Evolutionary conservation across 176 grass and related monocot genomes (phyloP), one percentile per base, ranked within the genome.

Genomic region (Musa troglodytarum): DNA sequence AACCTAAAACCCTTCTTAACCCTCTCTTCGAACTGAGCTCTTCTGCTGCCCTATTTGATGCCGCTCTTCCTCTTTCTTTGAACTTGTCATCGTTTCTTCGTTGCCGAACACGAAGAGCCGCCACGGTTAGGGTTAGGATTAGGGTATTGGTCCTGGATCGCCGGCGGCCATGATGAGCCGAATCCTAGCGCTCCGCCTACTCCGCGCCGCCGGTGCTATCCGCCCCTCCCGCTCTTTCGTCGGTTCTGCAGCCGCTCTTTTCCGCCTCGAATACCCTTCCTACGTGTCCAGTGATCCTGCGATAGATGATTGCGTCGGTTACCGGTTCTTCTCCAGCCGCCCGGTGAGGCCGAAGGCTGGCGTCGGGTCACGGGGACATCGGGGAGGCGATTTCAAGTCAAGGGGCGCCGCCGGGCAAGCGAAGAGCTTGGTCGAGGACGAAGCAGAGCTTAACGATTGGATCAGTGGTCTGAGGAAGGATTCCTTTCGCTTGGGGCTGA

Each of bases 401-500:
- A 70, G 68, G 59, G 74, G 68, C 52, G 54, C 54, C 3, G 77
- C 20, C 8, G 72, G 81, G 19, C 86, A 92, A 62, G 72, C 78
- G 49, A 90, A 83, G 80, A 93, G 90, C 84, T 83, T 93, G 54
- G 80, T 89, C 53, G 94, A 93, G 8, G 94, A 93, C 76, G 94
- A 98, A 76, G 94, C 87, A 13, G 90, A 98, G 53, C 90, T 98
- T 50, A 93, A 86, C 75, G 90, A 98, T 74, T 91, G 88, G 94
- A 50, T 98, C 64, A 81, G 88, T 25, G 90, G 93, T 75, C 78
- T 98, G 49, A 89, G 88, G 80, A 87, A 77, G 28, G 88, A 91
- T 70, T 91, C 84, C 22, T 84, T 87, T 74, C 72, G 53, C 72
- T 3, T 34, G 72, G 22, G 72, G 14, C 13, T 58, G 52, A 56